Base-by-base conservation (phyloP, 306 rosid species). In the Fragaria nilgerrensis region DNA sequence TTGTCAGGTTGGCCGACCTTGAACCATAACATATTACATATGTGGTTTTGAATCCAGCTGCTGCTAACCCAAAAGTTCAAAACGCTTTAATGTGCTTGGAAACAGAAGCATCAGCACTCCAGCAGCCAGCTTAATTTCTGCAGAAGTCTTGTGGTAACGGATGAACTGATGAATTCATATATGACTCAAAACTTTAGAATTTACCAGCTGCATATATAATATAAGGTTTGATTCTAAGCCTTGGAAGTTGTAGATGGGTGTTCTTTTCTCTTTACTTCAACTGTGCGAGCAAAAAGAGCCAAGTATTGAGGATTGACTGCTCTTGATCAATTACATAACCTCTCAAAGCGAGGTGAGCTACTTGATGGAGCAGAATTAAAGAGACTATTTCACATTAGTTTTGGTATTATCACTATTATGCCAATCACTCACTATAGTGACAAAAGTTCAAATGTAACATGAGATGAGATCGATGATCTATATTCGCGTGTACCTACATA, bases 1-100 rank as follows among this genome's bases (percentile, higher is more conserved):
- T 73, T 73, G 77, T 39, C 32, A 29, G 8, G 77, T 58, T 41
- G 55, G 77, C 77, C 68, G 68, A 74, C 68, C 62, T 73, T 1
- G 27, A 20, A 53, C 8, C 23, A 37, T 36, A 20, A 47, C 16
- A 72, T 52, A 37, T n/a, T 12, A 47, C 16, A 72, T 52, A 53
- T 55, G 62, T n/a, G 27, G 63, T 56, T 56, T 19, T 56, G 32
- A 56, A 56, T 56, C 63, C 27, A 59, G 11, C 48, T 2, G 4
- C 48, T 44, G 48, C 17, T 22, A 50, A 20, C 47, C 68, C 25
- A 56, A 58, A 74, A 74, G 55, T 56, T 34, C 48, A 39, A 61
- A 55, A 23, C 52, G 3, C 25, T 56, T 41, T 41, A 0, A 32
- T 32, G 36, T 39, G 68, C 77, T 73, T 39, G 68, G 77, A n/a